These are phyloP conservation scores for Scheffersomyces segobiensis DNA, from an alignment of 1,139 yeast genomes.

Conservation along the genomic window DNA sequence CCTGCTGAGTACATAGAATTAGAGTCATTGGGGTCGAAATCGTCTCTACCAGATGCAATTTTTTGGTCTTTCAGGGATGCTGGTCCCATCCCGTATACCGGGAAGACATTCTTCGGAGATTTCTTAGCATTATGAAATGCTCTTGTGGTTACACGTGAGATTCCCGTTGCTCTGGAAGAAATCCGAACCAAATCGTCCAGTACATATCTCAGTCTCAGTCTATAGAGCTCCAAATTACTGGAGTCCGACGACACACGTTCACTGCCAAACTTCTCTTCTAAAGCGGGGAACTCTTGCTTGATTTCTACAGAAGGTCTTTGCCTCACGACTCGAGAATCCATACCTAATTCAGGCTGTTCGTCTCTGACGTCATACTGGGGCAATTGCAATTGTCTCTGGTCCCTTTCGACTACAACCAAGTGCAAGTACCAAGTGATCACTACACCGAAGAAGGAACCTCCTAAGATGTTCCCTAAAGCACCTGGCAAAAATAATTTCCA, in stretches of 20 bases:
- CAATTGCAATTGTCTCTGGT: slow-evolving; percentile 56
- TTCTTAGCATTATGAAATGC: slow-evolving; percentile 20
- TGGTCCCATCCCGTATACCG: slow-evolving; percentile 74
- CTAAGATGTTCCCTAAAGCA: slow-evolving; percentile 67
- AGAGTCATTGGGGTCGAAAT: slow-evolving; percentile 5
- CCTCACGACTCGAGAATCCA: slow-evolving; percentile 76
- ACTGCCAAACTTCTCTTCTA: slow-evolving; percentile 3
- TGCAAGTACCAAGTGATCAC: slow-evolving; percentile 71
- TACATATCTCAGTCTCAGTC: background rate
- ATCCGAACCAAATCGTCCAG: slow-evolving; percentile 4
- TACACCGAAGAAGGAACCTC: slow-evolving; percentile 65
- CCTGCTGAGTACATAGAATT: slow-evolving; percentile 6
- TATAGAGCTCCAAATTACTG: background rate
- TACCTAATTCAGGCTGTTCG: slow-evolving; percentile 74
- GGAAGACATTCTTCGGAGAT: slow-evolving; percentile 77
- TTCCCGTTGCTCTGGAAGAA: slow-evolving; percentile 8
- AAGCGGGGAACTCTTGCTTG: slow-evolving; percentile 2
- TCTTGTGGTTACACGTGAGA: slow-evolving; percentile 8
- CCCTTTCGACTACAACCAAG: slow-evolving; percentile 66
- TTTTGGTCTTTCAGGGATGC: slow-evolving; percentile 56
- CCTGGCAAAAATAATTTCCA: slow-evolving; percentile 75
- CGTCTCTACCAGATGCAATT: slow-evolving; percentile 45
- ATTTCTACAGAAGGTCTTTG: slow-evolving; percentile 15
- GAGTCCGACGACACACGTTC: background rate
- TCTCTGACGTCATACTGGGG: slow-evolving; percentile 71